Evolutionary conservation across 768 basidiomycete genomes (phyloP), one percentile per base, ranked within the genome.

Genomic region (Suillus discolor): DNA sequence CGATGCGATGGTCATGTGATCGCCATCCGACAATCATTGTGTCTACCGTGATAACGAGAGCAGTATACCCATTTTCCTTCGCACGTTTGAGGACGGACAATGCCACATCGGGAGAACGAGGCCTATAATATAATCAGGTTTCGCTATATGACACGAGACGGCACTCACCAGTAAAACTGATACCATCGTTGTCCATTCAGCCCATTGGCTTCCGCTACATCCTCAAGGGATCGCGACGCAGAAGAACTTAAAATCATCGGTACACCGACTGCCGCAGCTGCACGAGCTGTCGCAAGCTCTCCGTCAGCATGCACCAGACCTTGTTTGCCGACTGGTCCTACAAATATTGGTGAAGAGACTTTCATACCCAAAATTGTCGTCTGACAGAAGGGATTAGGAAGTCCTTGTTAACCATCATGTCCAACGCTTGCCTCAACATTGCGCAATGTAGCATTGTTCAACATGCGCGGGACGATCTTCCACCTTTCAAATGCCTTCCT

Each of bases 291-390:
- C 0, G 78, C 83, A 15, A 83, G 70, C 68, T 87, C 86, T 8
- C 78, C 84, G 16, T 68, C 67, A 0, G 75, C 78, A 20, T 79
- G 76, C 71, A 85, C 83, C 18, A 87, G 71, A 65, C 81, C 83
- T 69, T 85, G 86, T 66, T 86, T 83, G 3, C 87, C 86, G 51
- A 89, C 81, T 0, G 87, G 86, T 0, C 85, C 86, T 65, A 88
- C 80, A 25, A 84, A 73, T 45, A 88, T 77, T 0, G 87, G 87
- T 39, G 74, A 55, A 23, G 69, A 71, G 57, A 82, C 41, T 66
- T 76, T 70, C 79, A 85, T 13, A 78, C 85, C 70, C 83, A 87
- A 57, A 82, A 91, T 78, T 18, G 85, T 89, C 1, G 86, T 88
- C 89, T 91, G 60, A 25, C 6, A 23, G 16, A 57, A n/a, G 57